phyloP scores from a whole-genome alignment of 1,284 basidiomycete genomes.

The Rhodotorula sp. region DNA sequence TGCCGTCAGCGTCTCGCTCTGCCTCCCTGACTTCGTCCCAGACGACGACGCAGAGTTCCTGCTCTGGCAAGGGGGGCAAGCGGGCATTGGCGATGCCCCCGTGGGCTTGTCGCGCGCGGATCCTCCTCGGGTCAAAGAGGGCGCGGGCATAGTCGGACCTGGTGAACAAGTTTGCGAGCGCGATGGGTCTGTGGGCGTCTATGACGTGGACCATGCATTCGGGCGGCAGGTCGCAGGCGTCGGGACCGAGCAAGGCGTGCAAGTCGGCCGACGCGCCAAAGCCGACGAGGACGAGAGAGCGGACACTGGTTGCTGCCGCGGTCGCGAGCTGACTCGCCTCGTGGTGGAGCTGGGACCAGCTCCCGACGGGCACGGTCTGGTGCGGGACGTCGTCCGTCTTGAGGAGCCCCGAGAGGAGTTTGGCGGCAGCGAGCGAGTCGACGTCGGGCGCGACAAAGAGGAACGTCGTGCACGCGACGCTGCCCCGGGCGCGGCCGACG shows the following conservation, averaged over 20 bases:
- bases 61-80: slow-evolving; percentile 42
- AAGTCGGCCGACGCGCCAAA: slow-evolving; percentile 87
- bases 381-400: slow-evolving; percentile 92
- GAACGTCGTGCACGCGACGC: slow-evolving; percentile 47
- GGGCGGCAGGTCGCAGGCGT: slow-evolving; percentile 41
- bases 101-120: slow-evolving; percentile 30
- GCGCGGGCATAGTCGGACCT: slow-evolving; percentile 41
- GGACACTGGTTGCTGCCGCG: slow-evolving; percentile 55
- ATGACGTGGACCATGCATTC: slow-evolving; percentile 79
- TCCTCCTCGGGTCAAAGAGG: slow-evolving; percentile 48
- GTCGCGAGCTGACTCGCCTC: slow-evolving; percentile 62
- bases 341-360: slow-evolving; percentile 69
- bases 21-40: slow-evolving; percentile 84
- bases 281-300: slow-evolving; percentile 86
- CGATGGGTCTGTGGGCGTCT: slow-evolving; percentile 88
- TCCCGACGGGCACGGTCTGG: slow-evolving; percentile 85
- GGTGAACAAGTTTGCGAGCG: slow-evolving; percentile 78
- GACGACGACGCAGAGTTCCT: slow-evolving; percentile 61
- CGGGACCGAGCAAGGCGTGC: slow-evolving; percentile 54
- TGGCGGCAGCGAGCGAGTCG: slow-evolving; percentile 82
- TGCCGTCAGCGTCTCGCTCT: slow-evolving; percentile 40
- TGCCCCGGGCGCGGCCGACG: slow-evolving; percentile 31
- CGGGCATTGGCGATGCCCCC: slow-evolving; percentile 38
- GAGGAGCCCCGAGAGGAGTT: slow-evolving; percentile 85
- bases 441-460: slow-evolving; percentile 84